phyloP scores from a whole-genome alignment of 306 rosid species.

The Luffa acutangula region DNA sequence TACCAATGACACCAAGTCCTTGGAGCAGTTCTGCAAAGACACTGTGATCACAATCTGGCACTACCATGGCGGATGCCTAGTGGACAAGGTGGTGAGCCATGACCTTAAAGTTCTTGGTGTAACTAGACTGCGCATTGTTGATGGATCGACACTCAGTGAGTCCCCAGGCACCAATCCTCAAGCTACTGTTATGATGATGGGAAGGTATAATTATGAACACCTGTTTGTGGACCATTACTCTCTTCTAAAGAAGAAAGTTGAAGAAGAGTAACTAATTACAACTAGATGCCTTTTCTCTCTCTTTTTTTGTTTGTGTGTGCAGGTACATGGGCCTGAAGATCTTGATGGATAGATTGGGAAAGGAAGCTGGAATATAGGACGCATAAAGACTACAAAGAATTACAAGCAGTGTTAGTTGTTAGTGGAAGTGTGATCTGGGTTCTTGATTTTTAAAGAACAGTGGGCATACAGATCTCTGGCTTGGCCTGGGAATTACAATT shows the following conservation, averaged over 20 bases:
- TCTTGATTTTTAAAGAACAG: conserved; percentile 26
- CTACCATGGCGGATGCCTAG: conserved; percentile 89
- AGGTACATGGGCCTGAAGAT: conserved; percentile 11
- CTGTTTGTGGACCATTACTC: not conserved
- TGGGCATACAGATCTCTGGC: conserved; percentile 18
- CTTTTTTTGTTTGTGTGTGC: not conserved
- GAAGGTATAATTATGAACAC: conserved; percentile 37
- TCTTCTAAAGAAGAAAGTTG: not conserved
- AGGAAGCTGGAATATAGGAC: not conserved
- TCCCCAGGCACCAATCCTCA: conserved; percentile 99
- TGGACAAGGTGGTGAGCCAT: conserved; percentile 61
- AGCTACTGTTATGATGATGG: conserved; percentile 97
- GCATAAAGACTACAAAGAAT: not conserved
- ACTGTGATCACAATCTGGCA: conserved; percentile 98
- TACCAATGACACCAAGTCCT: conserved; percentile 56
- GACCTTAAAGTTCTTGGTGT: conserved; percentile 68
- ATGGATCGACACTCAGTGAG: conserved; percentile 59
- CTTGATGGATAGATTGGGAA: conserved; percentile 10
- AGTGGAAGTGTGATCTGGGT: conserved; percentile 22
- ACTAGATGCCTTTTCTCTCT: not conserved
- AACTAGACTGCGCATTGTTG: conserved; percentile 57
- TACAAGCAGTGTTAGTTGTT: not conserved
- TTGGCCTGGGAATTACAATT: not conserved
- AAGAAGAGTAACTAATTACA: not conserved
- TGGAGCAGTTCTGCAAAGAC: conserved; percentile 85